Evolutionary conservation across 2,329 filamentous ascomycete species (phyloP), one percentile per base, ranked within the genome.

Genomic region (Aspergillus spinulosporus): DNA sequence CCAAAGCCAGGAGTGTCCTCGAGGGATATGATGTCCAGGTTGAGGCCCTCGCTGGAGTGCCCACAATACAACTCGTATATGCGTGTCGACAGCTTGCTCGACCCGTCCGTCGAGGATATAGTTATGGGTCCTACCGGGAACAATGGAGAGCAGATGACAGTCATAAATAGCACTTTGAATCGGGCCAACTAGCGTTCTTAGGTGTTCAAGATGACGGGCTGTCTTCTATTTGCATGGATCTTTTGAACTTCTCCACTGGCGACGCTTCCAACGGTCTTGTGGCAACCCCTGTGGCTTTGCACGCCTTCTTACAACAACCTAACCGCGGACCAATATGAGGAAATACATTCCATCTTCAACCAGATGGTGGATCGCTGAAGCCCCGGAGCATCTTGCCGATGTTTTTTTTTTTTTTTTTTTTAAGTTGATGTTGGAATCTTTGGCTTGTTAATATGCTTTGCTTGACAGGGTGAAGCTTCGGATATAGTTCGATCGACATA

Each of bases 251-350:
- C 11, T 29, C 32, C 44, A 32, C 26, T 14, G 44, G 44, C 44
- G 26, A 31, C 8, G 43, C 26, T 1, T n/a, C 14, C n/a, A 11
- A 14, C 8, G 44, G 44, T 14, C 44, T n/a, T 14, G 11, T 31
- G 5, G 9, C 44, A 2, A 46, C 44, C 44, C 44, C 29, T 46
- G 44, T 32, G 44, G 44, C 29, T 46, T 28, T 31, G 21, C 21
- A 3, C 32, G 44, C 28, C 44, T 46, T 29, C 28, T 46, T 46
- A 32, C 44, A 32, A 46, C 44, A 46, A 46, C 44, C 28, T 46
- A 5, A 31, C 31, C 44, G 26, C 44, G 11, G 44, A 46, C 12
- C 44, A 46, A 28, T 46, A 46, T 15, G 26, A 11, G 9, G 28
- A 46, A 28, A 46, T 46, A 28, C 44, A 46, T 28, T 14, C 44